Conservation (phyloP, 169 alveolate species). For the Cryptosporidium xiaoi region DNA sequence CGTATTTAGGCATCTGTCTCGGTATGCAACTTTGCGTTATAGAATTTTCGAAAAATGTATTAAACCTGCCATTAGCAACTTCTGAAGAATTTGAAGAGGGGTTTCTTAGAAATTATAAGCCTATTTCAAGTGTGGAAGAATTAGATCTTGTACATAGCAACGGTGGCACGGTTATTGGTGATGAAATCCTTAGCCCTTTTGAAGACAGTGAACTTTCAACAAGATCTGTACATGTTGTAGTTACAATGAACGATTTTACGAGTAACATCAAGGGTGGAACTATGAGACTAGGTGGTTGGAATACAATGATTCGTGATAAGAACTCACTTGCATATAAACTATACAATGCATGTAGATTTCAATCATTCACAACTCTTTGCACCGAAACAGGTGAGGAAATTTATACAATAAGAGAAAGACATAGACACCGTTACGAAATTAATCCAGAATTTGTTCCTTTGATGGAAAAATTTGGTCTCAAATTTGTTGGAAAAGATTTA, state of each 20-base stretch:
- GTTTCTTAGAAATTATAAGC: slow-evolving; percentile 1
- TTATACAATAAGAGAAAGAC: slow-evolving; percentile 90
- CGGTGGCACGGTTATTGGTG: slow-evolving; percentile 26
- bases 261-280: slow-evolving; percentile 88
- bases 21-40: slow-evolving; percentile 95
- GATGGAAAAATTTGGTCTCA: slow-evolving; percentile 88
- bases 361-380: slow-evolving; percentile 58
- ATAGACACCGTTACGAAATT: slow-evolving; percentile 94
- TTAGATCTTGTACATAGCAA: slow-evolving; percentile 7
- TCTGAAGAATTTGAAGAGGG: slow-evolving; percentile 84
- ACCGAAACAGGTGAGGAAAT: slow-evolving; percentile 79
- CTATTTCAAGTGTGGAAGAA: slow-evolving; percentile 67
- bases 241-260: slow-evolving; percentile 80
- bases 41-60: slow-evolving; percentile 82
- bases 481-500: slow-evolving; percentile 91
- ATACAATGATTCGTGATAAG: slow-evolving; percentile 85
- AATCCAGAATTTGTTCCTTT: slow-evolving; percentile 86
- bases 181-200: slow-evolving; percentile 42
- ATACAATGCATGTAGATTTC: slow-evolving; percentile 77
- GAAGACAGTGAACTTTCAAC: slow-evolving; percentile 35
- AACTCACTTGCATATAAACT: slow-evolving; percentile 89
- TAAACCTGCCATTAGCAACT: slow-evolving; percentile 80
- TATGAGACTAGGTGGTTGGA: slow-evolving; percentile 94
- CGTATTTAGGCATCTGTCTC: slow-evolving; percentile 93
- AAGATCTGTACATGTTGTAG: slow-evolving; percentile 67